A percentile compares a stretch with the other conserved stretches of the same genome.
These are phyloP conservation scores for Suhomyces xylopsoci DNA, from an alignment of 805 yeast genomes.

Conservation along the genomic window DNA sequence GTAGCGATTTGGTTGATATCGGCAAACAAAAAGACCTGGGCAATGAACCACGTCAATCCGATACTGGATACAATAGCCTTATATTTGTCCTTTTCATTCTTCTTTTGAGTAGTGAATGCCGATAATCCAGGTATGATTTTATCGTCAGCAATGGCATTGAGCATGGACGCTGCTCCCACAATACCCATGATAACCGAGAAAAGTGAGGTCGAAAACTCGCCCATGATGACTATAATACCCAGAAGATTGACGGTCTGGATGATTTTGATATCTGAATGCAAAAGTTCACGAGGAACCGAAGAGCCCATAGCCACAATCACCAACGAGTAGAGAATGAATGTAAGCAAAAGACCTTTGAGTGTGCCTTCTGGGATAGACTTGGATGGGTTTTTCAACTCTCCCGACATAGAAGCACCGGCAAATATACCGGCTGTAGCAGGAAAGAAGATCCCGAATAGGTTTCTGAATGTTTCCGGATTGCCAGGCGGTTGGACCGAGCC, in stretches of 20 bases:
- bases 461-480: constrained; percentile 67
- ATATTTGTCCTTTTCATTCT: constrained; percentile 38
- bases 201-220: constrained; percentile 88
- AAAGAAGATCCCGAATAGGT: constrained; percentile 90
- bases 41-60: constrained; percentile 71
- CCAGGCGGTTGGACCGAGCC: constrained; percentile 64
- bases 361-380: constrained; percentile 94
- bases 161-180: constrained; percentile 88
- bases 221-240: constrained; percentile 67
- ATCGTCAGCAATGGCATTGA: constrained; percentile 91
- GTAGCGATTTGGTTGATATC: constrained; percentile 94
- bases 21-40: constrained; percentile 82
- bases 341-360: constrained; percentile 71
- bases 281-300: constrained; percentile 74
- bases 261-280: constrained; percentile 77
- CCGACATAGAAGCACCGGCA: constrained; percentile 99
- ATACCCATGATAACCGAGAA: constrained; percentile 94
- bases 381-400: constrained; percentile 83
- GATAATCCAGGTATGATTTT: constrained; percentile 77
- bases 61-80: constrained; percentile 67
- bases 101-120: constrained; percentile 42
- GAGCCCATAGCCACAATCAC: constrained; percentile 81
- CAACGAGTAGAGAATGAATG: constrained; percentile 71
- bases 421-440: constrained; percentile 98
- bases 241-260: constrained; percentile 77